phyloP scores from a whole-genome alignment of 352 stramenopile species.

The Globisporangium nagaii region DNA sequence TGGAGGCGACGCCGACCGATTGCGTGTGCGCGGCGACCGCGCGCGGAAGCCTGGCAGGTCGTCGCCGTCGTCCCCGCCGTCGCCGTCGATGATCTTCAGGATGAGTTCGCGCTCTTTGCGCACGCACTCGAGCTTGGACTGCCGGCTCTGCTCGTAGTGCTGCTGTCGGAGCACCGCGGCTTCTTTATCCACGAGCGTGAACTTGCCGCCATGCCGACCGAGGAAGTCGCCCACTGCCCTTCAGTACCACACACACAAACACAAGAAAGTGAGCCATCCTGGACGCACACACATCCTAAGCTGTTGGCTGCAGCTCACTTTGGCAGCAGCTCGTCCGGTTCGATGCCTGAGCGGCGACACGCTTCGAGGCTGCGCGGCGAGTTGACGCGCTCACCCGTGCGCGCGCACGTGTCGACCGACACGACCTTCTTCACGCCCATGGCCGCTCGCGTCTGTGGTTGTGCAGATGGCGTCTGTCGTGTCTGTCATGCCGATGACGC shows the following conservation, averaged over 20 bases:
- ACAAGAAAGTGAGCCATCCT: no score
- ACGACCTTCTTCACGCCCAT: constrained; percentile 39
- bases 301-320: constrained; percentile 25
- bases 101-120: constrained; percentile 39
- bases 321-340: constrained; percentile 54
- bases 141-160: constrained; percentile 63
- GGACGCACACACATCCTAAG: no score
- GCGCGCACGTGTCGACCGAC: constrained; percentile 39
- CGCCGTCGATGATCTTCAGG: constrained; percentile 8
- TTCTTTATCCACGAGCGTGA: constrained; percentile 67
- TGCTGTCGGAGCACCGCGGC: constrained; percentile 60
- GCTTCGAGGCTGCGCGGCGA: constrained; percentile 67
- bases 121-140: constrained; percentile 56
- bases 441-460: no score
- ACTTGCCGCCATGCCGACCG: constrained; percentile 38
- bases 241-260: background rate
- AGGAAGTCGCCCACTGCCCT: constrained; percentile 45
- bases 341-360: constrained; percentile 62
- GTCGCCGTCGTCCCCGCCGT: background rate
- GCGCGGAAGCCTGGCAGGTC: no score
- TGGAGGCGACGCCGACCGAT: background rate
- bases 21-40: background rate
- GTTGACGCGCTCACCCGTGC: constrained; percentile 45
- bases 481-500: no score
- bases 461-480: no score